Percentiles rank a stretch among this genome's conserved stretches.
phyloP scores from a whole-genome alignment of 805 yeast species.

The Dipodascopsis uninucleata region DNA sequence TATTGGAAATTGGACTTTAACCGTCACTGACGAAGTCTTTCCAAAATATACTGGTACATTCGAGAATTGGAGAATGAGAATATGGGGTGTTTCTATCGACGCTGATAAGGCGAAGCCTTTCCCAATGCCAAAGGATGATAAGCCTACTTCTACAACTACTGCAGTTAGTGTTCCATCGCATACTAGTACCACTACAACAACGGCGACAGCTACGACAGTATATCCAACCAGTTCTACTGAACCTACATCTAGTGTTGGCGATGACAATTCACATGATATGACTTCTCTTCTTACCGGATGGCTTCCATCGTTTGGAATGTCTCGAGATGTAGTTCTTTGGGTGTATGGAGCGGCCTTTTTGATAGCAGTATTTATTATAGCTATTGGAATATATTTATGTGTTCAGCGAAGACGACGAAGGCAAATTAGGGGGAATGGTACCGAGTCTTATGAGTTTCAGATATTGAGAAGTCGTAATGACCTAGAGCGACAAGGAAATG shows the following conservation, averaged over 20 bases:
- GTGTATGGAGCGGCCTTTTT: slow-evolving; percentile 42
- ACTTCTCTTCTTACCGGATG: slow-evolving; percentile 17
- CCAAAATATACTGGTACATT: slow-evolving; percentile 37
- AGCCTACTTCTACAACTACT: slow-evolving; percentile 23
- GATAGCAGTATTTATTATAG: slow-evolving; percentile 43
- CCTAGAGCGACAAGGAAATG: slow-evolving; percentile 4
- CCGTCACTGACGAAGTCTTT: slow-evolving; percentile 44
- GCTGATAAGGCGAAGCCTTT: slow-evolving; percentile 56
- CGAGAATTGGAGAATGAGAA: slow-evolving; percentile 66
- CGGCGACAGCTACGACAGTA: slow-evolving; percentile 12
- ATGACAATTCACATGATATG: slow-evolving; percentile 6
- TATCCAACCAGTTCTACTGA: slow-evolving; percentile 13
- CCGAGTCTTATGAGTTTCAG: slow-evolving; percentile 59
- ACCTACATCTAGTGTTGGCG: slow-evolving; percentile 6
- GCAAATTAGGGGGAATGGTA: slow-evolving; percentile 28
- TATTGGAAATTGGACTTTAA: slow-evolving; percentile 76
- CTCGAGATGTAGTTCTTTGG: slow-evolving; percentile 33
- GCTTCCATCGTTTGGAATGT: slow-evolving; percentile 36
- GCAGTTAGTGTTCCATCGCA: slow-evolving; percentile 22
- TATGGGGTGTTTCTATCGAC: slow-evolving; percentile 79
- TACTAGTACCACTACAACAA: slow-evolving; percentile 19
- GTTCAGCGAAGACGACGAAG: slow-evolving; percentile 44
- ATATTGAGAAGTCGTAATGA: slow-evolving; percentile 42
- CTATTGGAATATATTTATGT: slow-evolving; percentile 40
- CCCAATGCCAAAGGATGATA: slow-evolving; percentile 39